Evolutionary conservation across 139 green algal species (phyloP), one percentile per base, ranked within the genome.

Genomic region (Eudorina sp.): DNA sequence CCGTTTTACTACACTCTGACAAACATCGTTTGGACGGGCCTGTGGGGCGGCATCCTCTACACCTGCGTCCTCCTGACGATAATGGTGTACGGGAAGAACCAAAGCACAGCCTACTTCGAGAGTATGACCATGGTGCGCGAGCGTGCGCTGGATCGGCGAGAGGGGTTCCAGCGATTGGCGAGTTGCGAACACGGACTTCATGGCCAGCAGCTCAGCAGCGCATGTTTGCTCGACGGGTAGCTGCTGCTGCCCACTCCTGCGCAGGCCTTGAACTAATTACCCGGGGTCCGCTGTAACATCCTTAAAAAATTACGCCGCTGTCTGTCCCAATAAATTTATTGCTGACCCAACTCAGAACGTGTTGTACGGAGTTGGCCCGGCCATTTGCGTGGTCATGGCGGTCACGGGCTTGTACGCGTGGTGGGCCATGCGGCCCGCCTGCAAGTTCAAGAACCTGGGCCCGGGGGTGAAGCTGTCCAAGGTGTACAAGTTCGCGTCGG

Each of bases 341-440:
- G n/a, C n/a, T n/a, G n/a, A n/a, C n/a, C n/a, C n/a, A n/a, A n/a
- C n/a, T n/a, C 88, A 89, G 88, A 64, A 73, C 8, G 79, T 91
- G 40, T 80, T 91, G 68, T 85, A 85, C 38, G 88, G 88, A 53
- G 66, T 88, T 14, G 84, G 53, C 41, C 88, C 82, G 0, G 58
- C 83, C 5, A 66, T 86, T 6, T 18, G 43, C 3, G 88, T 31
- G 0, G 40, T 46, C 40, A 68, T 41, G 13, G 46, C 29, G 6
- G 21, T 80, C 8, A 55, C 34, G 5, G 80, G 7, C 13, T 11
- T 38, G 38, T 80, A 89, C 88, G 62, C 45, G 13, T 86, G 82
- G 83, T 86, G 62, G 73, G 55, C 27, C 0, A 85, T 86, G 88
- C 72, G 73, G 11, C 53, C 46, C 0, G 73, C 82, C 0, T 8